Conservation (phyloP, 2,329 filamentous ascomycete species). For the Aspergillus brasiliensis region DNA sequence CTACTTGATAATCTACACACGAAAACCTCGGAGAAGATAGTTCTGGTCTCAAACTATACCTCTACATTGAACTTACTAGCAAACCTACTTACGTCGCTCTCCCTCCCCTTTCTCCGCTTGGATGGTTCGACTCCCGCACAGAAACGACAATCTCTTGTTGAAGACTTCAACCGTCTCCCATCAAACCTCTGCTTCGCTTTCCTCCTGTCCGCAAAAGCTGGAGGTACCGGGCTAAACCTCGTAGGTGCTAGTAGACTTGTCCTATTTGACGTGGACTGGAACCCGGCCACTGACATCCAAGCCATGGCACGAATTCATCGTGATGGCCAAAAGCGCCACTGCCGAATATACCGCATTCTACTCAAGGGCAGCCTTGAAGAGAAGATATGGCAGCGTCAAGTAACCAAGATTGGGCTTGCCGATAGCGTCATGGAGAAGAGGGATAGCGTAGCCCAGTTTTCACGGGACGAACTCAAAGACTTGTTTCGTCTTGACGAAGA, state of each 20-base stretch:
- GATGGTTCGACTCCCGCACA: conserved; percentile 66
- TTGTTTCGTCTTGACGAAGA: conserved; percentile 67
- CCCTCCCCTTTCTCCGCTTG: conserved; percentile 65
- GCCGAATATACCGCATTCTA: conserved; percentile 69
- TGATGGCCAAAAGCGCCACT: conserved; percentile 68
- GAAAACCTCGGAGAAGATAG: conserved; percentile 68
- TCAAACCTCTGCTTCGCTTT: conserved; percentile 66
- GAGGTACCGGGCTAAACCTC: conserved; percentile 69
- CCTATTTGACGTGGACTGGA: conserved; percentile 76
- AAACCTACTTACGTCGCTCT: conserved; percentile 61
- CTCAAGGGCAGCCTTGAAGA: conserved; percentile 71
- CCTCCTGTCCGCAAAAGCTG: conserved; percentile 71
- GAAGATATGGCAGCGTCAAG: conserved; percentile 73
- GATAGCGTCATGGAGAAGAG: conserved; percentile 72
- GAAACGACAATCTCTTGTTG: conserved; percentile 69
- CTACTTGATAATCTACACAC: conserved; percentile 63
- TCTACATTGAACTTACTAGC: conserved; percentile 69
- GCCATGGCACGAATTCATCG: conserved; percentile 75
- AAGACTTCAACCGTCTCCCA: conserved; percentile 66
- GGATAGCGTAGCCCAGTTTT: conserved; percentile 61
- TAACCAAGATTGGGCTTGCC: conserved; percentile 70
- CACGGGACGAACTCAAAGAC: conserved; percentile 65
- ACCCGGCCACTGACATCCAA: conserved; percentile 71
- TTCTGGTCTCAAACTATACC: conserved; percentile 76
- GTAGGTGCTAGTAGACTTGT: conserved; percentile 70